phyloP scores from a whole-genome alignment of 2,329 filamentous ascomycete species.

The Cercospora zeina region DNA sequence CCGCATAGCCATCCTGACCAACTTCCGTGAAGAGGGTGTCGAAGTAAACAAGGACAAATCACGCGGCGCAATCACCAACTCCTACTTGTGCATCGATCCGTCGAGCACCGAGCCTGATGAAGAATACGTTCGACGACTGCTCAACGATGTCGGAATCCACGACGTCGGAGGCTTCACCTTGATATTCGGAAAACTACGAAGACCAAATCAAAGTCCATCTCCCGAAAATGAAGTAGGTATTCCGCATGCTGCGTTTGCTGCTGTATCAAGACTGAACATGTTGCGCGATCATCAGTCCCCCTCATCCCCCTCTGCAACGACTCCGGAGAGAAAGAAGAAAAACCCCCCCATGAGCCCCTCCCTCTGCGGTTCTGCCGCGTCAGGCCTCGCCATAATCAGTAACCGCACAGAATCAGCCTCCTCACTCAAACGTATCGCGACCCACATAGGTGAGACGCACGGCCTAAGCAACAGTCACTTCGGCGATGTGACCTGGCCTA shows the following conservation, averaged over 20 bases:
- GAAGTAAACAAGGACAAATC: slow-evolving; percentile 51
- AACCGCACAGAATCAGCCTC: slow-evolving; percentile 59
- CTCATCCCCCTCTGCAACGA: background rate
- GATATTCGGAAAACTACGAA: slow-evolving; percentile 55
- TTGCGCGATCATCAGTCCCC: slow-evolving; percentile 18
- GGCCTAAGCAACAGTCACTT: slow-evolving; percentile 64
- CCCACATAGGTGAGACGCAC: slow-evolving; percentile 53
- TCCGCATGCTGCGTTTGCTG: background rate
- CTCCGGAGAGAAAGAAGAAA: background rate
- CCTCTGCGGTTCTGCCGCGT: slow-evolving; percentile 18
- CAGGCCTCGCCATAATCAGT: slow-evolving; percentile 59
- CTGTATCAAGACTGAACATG: slow-evolving; percentile 16
- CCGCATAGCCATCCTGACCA: slow-evolving; percentile 63
- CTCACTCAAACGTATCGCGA: slow-evolving; percentile 55
- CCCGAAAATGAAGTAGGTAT: slow-evolving; percentile 20
- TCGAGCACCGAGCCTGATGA: slow-evolving; percentile 47
- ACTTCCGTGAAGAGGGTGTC: slow-evolving; percentile 58
- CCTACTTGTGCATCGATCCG: slow-evolving; percentile 55
- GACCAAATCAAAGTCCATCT: slow-evolving; percentile 1
- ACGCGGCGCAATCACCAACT: slow-evolving; percentile 61
- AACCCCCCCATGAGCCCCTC: slow-evolving; percentile 10
- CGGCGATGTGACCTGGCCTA: slow-evolving; percentile 61
- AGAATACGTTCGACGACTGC: slow-evolving; percentile 56
- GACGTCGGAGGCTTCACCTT: slow-evolving; percentile 65
- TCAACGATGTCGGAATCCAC: slow-evolving; percentile 56